Percentiles rank a stretch among this genome's conserved stretches.
Evolutionary conservation across 441 rosid genomes (phyloP).

Genomic region (Iberis amara): DNA sequence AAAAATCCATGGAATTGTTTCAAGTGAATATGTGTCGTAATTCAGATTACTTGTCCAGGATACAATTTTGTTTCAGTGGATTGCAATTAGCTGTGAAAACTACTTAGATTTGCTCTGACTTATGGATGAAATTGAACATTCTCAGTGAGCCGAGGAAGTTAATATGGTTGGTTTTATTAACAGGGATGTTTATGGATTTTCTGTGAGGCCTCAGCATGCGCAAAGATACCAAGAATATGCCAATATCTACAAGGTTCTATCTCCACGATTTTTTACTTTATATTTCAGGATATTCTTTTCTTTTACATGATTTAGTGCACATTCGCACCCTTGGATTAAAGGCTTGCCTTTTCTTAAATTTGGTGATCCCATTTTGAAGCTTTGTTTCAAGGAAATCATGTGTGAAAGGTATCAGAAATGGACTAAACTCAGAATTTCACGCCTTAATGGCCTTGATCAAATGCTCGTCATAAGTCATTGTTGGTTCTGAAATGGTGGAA

Average conservation of each 20-base stretch:
- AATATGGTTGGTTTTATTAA: slow-evolving; percentile 9
- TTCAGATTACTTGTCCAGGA: slow-evolving; percentile 28
- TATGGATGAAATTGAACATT: slow-evolving; percentile 11
- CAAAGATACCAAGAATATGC: slow-evolving; percentile 86
- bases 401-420: slow-evolving; percentile 1
- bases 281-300: slow-evolving; percentile 9
- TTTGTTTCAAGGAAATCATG: not conserved
- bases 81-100: not conserved
- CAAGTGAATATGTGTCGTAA: slow-evolving; percentile 4
- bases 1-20: slow-evolving; percentile 1
- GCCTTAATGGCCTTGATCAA: not conserved
- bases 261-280: slow-evolving; percentile 6
- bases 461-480: not conserved
- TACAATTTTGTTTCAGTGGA: slow-evolving; percentile 4
- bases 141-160: not conserved
- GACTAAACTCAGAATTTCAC: not conserved
- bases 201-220: slow-evolving; percentile 88
- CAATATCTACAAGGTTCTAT: slow-evolving; percentile 74
- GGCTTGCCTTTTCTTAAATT: slow-evolving; percentile 1
- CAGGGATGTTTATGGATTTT: slow-evolving; percentile 98
- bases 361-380: not conserved
- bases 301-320: not conserved
- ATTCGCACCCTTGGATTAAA: not conserved
- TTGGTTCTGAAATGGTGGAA: not conserved
- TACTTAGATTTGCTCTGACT: not conserved